These are phyloP conservation scores for Usnea hakonensis DNA, from an alignment of 495 filamentous ascomycete genomes.

Conservation along the genomic window DNA sequence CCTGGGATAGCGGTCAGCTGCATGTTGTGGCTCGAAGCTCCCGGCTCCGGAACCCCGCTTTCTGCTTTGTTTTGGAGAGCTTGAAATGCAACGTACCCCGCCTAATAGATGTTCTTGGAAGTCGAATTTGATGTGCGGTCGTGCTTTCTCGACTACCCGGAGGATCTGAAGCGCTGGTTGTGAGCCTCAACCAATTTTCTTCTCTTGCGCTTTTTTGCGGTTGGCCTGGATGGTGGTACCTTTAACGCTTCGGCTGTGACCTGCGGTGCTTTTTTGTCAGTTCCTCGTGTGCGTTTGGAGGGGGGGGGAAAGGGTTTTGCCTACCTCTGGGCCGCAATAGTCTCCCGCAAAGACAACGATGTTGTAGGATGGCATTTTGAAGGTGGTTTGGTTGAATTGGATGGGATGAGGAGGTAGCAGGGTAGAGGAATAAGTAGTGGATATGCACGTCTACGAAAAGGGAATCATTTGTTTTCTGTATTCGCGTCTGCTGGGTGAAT, in stretches of 20 bases:
- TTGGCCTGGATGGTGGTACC: constrained; percentile 37
- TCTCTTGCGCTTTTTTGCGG: not conserved
- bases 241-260: constrained; percentile 74
- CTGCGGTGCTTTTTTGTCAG: constrained; percentile 20
- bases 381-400: not conserved
- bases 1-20: constrained; percentile 36
- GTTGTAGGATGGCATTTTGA: constrained; percentile 43
- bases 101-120: constrained; percentile 88
- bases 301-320: constrained; percentile 13
- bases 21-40: not conserved
- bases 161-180: constrained; percentile 50
- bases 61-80: not conserved
- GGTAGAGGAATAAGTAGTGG: not conserved
- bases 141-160: constrained; percentile 61
- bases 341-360: constrained; percentile 76
- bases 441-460: not conserved
- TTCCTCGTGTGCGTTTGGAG: not conserved
- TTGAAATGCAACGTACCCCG: constrained; percentile 57
- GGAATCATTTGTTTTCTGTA: not conserved
- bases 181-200: not conserved
- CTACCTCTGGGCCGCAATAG: constrained; percentile 90
- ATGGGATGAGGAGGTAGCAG: not conserved
- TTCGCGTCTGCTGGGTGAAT: no score
- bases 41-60: no score
- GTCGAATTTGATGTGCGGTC: constrained; percentile 70